Evolutionary conservation across 208 protist species (phyloP).

Genomic region (Phytomonas serpens): DNA sequence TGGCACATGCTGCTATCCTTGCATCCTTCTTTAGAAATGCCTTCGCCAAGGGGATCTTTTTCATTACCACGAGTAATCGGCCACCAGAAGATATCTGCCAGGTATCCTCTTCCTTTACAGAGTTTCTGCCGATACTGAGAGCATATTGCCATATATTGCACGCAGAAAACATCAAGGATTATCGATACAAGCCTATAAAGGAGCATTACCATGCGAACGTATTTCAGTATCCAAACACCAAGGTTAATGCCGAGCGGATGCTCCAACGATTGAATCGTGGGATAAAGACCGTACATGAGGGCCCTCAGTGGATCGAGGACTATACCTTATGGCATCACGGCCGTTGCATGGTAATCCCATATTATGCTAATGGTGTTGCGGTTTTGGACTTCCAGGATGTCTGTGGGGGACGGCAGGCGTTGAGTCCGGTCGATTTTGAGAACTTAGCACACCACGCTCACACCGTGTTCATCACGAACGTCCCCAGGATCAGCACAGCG

Average conservation of each 20-base stretch:
- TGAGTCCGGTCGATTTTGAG: conserved; percentile 67
- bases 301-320: conserved; percentile 31
- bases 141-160: conserved; percentile 63
- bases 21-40: conserved; percentile 69
- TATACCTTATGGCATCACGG: conserved; percentile 56
- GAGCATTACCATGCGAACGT: conserved; percentile 36
- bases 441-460: conserved; percentile 62
- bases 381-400: conserved; percentile 80
- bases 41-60: conserved; percentile 57
- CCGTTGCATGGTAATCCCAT: conserved; percentile 53
- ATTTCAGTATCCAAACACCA: conserved; percentile 60
- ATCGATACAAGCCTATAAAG: conserved; percentile 27
- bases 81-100: conserved; percentile 63
- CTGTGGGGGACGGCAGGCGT: conserved; percentile 32
- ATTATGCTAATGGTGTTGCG: conserved; percentile 55
- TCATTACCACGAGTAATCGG: conserved; percentile 85
- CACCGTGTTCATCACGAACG: conserved; percentile 72
- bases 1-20: conserved; percentile 75
- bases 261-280: conserved; percentile 46
- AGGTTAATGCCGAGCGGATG: conserved; percentile 32
- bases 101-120: conserved; percentile 54
- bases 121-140: conserved; percentile 50
- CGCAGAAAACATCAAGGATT: conserved; percentile 41
- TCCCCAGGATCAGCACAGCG: conserved; percentile 55
- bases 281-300: conserved; percentile 8